Evolutionary conservation across 1,284 basidiomycete species (phyloP).

Genomic region (Leccinum fuscescens): DNA sequence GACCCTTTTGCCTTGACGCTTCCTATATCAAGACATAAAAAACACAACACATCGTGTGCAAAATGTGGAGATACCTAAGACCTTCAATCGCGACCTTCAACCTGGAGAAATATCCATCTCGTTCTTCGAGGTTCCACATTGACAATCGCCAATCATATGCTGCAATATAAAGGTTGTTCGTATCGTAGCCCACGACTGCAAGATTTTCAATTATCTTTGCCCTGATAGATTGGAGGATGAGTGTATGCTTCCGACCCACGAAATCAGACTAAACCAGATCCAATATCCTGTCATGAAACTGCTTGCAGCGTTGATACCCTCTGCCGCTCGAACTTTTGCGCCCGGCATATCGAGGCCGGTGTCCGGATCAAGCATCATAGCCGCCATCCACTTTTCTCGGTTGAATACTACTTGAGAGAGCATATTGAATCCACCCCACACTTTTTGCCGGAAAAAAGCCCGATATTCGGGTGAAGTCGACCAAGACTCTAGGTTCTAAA

Average conservation of each 20-base stretch:
- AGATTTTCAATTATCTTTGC: slow-evolving; percentile 93
- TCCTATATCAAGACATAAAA: slow-evolving; percentile 38
- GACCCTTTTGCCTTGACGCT: slow-evolving; percentile 75
- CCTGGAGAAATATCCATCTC: slow-evolving; percentile 91
- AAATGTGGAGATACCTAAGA: slow-evolving; percentile 55
- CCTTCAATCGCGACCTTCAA: slow-evolving; percentile 86
- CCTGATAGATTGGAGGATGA: slow-evolving; percentile 40
- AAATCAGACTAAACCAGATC: slow-evolving; percentile 67
- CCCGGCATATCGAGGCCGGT: slow-evolving; percentile 91
- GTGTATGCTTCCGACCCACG: not conserved
- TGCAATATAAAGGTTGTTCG: slow-evolving; percentile 84
- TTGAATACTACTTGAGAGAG: slow-evolving; percentile 85
- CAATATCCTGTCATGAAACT: slow-evolving; percentile 94
- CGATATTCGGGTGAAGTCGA: slow-evolving; percentile 77
- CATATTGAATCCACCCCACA: slow-evolving; percentile 90
- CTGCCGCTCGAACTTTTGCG: slow-evolving; percentile 89
- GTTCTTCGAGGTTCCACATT: slow-evolving; percentile 88
- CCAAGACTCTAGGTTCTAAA: slow-evolving; percentile 81
- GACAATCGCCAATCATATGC: slow-evolving; percentile 92
- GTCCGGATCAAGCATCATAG: slow-evolving; percentile 87
- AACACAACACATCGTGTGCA: not conserved
- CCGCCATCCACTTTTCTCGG: slow-evolving; percentile 83
- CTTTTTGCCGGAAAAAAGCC: slow-evolving; percentile 77
- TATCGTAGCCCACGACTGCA: slow-evolving; percentile 88
- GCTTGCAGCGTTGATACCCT: slow-evolving; percentile 88